Conservation (phyloP, 208 protist genomes). For the Trypanosomatidae sp. region DNA sequence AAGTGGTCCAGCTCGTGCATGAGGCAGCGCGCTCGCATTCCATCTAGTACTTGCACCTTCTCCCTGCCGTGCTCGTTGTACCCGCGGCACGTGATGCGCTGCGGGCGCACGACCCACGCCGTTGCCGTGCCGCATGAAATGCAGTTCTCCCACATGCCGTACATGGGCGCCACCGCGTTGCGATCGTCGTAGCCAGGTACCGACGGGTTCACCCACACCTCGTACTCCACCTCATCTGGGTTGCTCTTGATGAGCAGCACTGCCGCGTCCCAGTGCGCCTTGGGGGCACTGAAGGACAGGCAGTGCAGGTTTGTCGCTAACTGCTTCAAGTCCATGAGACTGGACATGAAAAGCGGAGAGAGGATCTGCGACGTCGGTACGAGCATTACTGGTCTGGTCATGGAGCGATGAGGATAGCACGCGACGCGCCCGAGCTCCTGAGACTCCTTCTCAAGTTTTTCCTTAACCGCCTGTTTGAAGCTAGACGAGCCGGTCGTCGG, state of each 20-base stretch:
- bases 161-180: slow-evolving; percentile 79
- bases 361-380: slow-evolving; percentile 35
- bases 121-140: slow-evolving; percentile 69
- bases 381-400: slow-evolving; percentile 67
- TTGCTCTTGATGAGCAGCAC: slow-evolving; percentile 70
- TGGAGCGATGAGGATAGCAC: slow-evolving; percentile 75
- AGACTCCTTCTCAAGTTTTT: slow-evolving; percentile 52
- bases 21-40: slow-evolving; percentile 81
- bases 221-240: slow-evolving; percentile 69
- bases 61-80: slow-evolving; percentile 75
- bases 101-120: slow-evolving; percentile 85
- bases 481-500: slow-evolving; percentile 6
- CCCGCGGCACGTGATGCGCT: slow-evolving; percentile 74
- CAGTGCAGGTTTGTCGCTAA: slow-evolving; percentile 71
- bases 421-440: slow-evolving; percentile 68
- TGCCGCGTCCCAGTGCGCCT: slow-evolving; percentile 84
- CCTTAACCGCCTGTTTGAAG: slow-evolving; percentile 59
- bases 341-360: slow-evolving; percentile 51
- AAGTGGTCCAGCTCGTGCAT: slow-evolving; percentile 93
- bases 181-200: slow-evolving; percentile 79
- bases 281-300: slow-evolving; percentile 82
- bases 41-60: slow-evolving; percentile 73
- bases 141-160: slow-evolving; percentile 94
- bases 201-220: slow-evolving; percentile 87
- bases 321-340: slow-evolving; percentile 49